These are phyloP conservation scores for Periconia sp. DNA, from an alignment of 2,329 filamentous ascomycete genomes.

Conservation along the genomic window DNA sequence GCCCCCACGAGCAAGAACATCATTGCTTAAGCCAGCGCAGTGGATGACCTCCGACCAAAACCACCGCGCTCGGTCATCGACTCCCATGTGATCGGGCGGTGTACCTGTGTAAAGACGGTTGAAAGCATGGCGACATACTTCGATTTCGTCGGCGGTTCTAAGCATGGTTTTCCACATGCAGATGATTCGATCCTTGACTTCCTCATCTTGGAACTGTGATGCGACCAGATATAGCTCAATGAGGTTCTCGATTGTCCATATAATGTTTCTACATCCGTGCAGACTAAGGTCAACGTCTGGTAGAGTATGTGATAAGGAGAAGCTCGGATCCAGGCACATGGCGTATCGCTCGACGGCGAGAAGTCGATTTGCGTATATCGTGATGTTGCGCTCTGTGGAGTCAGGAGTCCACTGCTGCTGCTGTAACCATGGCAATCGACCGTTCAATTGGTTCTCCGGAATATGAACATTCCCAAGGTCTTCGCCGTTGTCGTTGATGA, in stretches of 20 bases:
- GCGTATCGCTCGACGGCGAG: background rate
- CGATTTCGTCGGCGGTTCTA: background rate
- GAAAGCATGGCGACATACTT: background rate
- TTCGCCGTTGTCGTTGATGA: no score
- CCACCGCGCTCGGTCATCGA: background rate
- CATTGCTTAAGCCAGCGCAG: background rate
- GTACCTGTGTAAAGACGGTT: background rate
- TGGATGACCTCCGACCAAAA: background rate
- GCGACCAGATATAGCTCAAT: background rate
- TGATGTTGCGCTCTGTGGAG: background rate
- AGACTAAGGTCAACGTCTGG: background rate
- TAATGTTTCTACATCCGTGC: background rate
- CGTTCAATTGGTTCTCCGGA: background rate
- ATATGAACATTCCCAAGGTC: background rate
- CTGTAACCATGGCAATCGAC: background rate
- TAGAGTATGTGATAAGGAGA: background rate
- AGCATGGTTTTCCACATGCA: background rate
- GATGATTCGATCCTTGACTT: background rate
- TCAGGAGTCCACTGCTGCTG: background rate
- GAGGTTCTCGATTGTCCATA: background rate
- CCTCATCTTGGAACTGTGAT: background rate
- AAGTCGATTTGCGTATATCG: background rate
- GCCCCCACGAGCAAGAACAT: background rate
- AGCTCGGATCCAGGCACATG: background rate
- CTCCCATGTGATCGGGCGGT: no score